phyloP scores from a whole-genome alignment of 768 basidiomycete species.

The Trametes sanguinea region DNA sequence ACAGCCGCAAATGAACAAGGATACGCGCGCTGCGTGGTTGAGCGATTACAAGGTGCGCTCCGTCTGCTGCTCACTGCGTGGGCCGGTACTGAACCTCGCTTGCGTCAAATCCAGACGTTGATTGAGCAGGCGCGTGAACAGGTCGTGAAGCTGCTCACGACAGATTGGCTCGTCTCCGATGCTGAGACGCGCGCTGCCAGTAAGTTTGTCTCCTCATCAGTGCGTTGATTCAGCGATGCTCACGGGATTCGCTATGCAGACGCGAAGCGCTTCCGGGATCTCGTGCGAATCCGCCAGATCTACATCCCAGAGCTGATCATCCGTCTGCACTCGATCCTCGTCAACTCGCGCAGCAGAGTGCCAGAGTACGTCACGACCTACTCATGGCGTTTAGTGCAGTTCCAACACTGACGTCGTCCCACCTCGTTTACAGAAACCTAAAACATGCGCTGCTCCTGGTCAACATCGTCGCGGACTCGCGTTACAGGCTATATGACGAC shows the following conservation, averaged over 20 bases:
- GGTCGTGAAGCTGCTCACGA: conserved; percentile 69
- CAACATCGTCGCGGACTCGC: conserved; percentile 87
- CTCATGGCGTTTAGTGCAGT: too few relatives aligned
- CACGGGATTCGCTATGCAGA: conserved; percentile 47
- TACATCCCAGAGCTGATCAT: conserved; percentile 90
- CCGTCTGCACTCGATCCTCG: conserved; percentile 74
- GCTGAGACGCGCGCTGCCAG: conserved; percentile 42
- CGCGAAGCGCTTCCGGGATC: conserved; percentile 49
- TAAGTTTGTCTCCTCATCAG: conserved; percentile 28
- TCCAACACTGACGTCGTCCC: too few relatives aligned
- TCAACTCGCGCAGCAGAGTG: conserved; percentile 60
- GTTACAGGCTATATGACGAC: conserved; percentile 83
- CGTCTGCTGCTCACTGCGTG: background rate
- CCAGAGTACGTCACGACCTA: conserved; percentile 54
- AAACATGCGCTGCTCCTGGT: conserved; percentile 73
- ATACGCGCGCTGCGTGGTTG: conserved; percentile 61
- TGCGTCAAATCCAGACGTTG: conserved; percentile 42
- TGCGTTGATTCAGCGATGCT: background rate
- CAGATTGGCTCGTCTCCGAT: conserved; percentile 74
- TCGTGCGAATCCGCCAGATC: conserved; percentile 82
- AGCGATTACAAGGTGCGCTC: conserved; percentile 59
- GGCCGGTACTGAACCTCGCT: too few relatives aligned
- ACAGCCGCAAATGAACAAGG: conserved; percentile 57
- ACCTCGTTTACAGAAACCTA: conserved; percentile 56
- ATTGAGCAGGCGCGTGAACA: conserved; percentile 67